Evolutionary conservation across 164 flowering plant genomes (phyloP), one percentile per base, ranked within the genome.

Genomic region (Buxus sempervirens): DNA sequence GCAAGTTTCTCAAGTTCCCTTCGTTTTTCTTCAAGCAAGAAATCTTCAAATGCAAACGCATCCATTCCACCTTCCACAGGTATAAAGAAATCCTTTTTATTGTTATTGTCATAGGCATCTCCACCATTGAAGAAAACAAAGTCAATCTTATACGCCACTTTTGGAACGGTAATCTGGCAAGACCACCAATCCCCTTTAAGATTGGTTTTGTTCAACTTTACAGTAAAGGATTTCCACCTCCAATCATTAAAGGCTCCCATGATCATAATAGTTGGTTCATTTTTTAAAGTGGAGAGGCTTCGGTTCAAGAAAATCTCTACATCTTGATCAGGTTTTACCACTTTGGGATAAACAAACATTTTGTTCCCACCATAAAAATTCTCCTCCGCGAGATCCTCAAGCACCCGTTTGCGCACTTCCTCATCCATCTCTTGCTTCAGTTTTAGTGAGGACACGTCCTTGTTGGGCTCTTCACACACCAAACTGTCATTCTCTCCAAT

Each of bases 231-330:
- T 79, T 83, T 86, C 96, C 96, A 96, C 73, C 84, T 79, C 99
- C 99, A 96, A 68, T 86, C 97, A 80, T 96, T 96, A 63, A 93
- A 96, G 16, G 96, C 97, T 48, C 99, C 99, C 95, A 88, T 93
- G 27, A 93, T 85, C 60, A 87, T 45, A 68, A 91, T 78, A 72
- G 84, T 86, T 24, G 84, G 82, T 78, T 92, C 94, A 69, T 79
- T 68, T 25, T 75, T 86, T 65, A 96, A 79, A 62, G 87, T 76
- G 38, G 98, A 89, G 1, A 89, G 70, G 72, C 85, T 82, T 75
- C 83, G 83, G 64, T 96, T 89, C 21, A 96, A 78, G 75, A 88
- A 93, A 65, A 96, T 73, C 77, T 90, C 95, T 57, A 89, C 75
- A 38, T 84, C 86, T 76, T 84, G 76, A 76, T 80, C 90, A 74